phyloP scores from a whole-genome alignment of 2,329 filamentous ascomycete species.

The Knufia petricola region DNA sequence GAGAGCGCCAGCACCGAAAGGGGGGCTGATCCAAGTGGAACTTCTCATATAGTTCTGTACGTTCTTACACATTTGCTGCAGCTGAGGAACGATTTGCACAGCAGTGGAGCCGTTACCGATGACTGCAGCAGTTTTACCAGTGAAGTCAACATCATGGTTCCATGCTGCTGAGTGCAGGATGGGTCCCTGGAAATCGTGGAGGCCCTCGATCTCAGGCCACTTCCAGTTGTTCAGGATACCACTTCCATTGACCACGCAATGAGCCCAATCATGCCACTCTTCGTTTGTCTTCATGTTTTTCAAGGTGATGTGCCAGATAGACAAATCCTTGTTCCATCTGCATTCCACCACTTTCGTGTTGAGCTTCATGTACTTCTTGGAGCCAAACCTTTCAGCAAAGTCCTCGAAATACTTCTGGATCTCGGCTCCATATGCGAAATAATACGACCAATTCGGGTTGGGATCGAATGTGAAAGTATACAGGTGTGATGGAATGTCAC shows the following conservation, averaged over 20 bases:
- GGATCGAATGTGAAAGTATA: conserved; percentile 17
- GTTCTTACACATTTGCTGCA: conserved; percentile 26
- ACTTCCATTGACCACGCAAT: conserved; percentile 28
- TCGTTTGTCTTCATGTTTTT: no score
- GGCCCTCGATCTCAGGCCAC: conserved; percentile 30
- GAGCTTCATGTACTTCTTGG: conserved; percentile 31
- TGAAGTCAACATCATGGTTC: conserved; percentile 38
- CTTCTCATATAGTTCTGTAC: conserved; percentile 12
- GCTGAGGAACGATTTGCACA: conserved; percentile 36
- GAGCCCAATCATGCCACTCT: conserved; percentile 17
- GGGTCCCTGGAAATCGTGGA: conserved; percentile 28
- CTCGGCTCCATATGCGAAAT: conserved; percentile 22
- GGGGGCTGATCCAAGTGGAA: conserved; percentile 17
- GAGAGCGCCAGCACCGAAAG: conserved; percentile 7
- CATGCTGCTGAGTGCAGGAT: conserved; percentile 27
- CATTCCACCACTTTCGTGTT: conserved; percentile 31
- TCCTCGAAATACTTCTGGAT: conserved; percentile 25
- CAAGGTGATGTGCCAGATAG: conserved; percentile 13
- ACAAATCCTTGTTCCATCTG: no score
- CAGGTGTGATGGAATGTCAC: conserved; percentile 16
- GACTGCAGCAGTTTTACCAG: conserved; percentile 51
- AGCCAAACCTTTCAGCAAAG: conserved; percentile 24
- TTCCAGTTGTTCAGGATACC: conserved; percentile 32
- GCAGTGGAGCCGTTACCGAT: conserved; percentile 57
- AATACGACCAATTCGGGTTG: conserved; percentile 23